Evolutionary conservation across 306 rosid genomes (phyloP), one percentile per base, ranked within the genome.

Genomic region (Heteromeles arbutifolia): DNA sequence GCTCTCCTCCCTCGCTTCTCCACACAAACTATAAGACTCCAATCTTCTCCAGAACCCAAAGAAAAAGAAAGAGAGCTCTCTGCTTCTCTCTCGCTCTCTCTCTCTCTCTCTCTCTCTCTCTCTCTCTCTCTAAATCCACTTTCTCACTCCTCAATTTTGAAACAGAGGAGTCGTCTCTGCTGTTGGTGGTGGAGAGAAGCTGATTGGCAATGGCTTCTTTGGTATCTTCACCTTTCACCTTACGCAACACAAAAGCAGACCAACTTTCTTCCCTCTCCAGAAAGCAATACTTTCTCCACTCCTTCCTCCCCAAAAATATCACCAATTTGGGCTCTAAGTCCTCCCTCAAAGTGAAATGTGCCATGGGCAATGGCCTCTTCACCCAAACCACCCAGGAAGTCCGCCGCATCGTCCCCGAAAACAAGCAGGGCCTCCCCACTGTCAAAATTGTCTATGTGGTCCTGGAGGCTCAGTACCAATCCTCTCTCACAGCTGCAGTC

Each of bases 391-490:
- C 87, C 14, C 99, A 65, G 32, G 98, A 96, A 81, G 98, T 96
- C 37, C 97, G 97, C 2, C 79, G 99, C n/a, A 86, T 96, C 7
- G 86, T 92, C 31, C 96, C 99, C 0, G 96, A 86, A 25, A 89
- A 92, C 13, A 77, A 75, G 24, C 84, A 50, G 4, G 87, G 79
- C 70, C 82, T 96, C 24, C 99, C 99, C 13, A 82, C 84, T 0
- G 98, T 96, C 18, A 96, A 92, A 80, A 64, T 96, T 24, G 97
- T 92, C 9, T 96, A 96, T 50, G 99, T 96, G 2, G 99, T 96
- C 5, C 86, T 96, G 39, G 99, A 96, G 65, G 99, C 99, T 65
- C 99, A 96, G 87, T 96, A 96, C 82, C 99, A 96, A 37, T 96
- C 99, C 26, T 85, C 99, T 5, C 86, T 96, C 25, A 81, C 96